Conservation (phyloP, 2,329 filamentous ascomycete genomes). For the Fusarium sp. region DNA sequence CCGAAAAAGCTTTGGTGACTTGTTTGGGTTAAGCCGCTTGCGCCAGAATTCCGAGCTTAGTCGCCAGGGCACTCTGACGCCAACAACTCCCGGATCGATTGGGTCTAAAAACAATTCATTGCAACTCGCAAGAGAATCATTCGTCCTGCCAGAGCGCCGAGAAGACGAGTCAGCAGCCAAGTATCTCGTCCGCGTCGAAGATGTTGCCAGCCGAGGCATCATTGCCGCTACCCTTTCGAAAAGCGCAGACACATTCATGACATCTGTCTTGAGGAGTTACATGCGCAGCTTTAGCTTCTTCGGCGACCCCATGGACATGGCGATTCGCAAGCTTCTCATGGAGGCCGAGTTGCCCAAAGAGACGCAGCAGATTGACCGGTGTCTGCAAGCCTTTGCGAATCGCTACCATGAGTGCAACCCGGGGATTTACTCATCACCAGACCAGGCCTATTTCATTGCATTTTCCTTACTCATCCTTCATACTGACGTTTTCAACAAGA, state of each 20-base stretch:
- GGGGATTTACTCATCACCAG: slow-evolving; percentile 88
- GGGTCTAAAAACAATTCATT: slow-evolving; percentile 87
- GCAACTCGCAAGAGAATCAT: slow-evolving; percentile 77
- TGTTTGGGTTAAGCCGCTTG: slow-evolving; percentile 82
- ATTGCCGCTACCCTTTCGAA: slow-evolving; percentile 90
- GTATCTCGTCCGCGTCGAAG: slow-evolving; percentile 87
- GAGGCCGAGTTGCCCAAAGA: slow-evolving; percentile 96
- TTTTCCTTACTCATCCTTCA: slow-evolving; percentile 97
- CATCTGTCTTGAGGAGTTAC: slow-evolving; percentile 88
- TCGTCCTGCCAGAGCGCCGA: slow-evolving; percentile 80
- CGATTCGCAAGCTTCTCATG: slow-evolving; percentile 94
- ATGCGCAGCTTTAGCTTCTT: slow-evolving; percentile 97
- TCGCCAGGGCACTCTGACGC: slow-evolving; percentile 75
- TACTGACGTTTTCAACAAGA: slow-evolving; percentile 99
- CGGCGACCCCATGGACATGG: slow-evolving; percentile 98
- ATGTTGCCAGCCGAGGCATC: slow-evolving; percentile 80
- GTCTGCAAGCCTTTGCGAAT: slow-evolving; percentile 93
- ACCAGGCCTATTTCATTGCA: slow-evolving; percentile 98
- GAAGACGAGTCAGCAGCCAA: slow-evolving; percentile 92
- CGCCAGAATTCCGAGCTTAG: slow-evolving; percentile 84
- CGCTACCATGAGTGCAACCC: slow-evolving; percentile 98
- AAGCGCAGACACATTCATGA: slow-evolving; percentile 84
- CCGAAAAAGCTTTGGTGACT: slow-evolving; percentile 90
- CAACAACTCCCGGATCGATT: slow-evolving; percentile 75
- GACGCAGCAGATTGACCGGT: slow-evolving; percentile 97